Base-by-base conservation (phyloP, 306 rosid genomes). In the Astragalus membranaceus region DNA sequence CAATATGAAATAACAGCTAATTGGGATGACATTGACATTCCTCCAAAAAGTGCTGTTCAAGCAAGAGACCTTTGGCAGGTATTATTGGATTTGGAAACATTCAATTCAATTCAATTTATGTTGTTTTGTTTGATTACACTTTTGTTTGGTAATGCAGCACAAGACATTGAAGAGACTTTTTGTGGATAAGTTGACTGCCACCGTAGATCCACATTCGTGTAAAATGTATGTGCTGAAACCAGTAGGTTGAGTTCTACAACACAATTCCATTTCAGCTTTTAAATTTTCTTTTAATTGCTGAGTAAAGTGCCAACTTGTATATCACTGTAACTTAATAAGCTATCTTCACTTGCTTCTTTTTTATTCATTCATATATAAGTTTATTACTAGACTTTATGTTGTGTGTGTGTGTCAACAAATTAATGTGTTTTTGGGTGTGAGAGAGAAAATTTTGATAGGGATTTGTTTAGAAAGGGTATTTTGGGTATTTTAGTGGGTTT, bases 11-110 rank as follows among this genome's bases (percentile, higher is more conserved):
- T 83, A 4, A 87, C 91, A 7, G 97, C 89, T 9, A 29, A 74
- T 26, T 94, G 99, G 99, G 95, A 94, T 20, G 97, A 94, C 86
- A 75, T 94, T 64, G 96, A 91, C 50, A 86, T 91, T 64, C 96
- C 99, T 2, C 79, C 71, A 13, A 44, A 80, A 43, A 85, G 78
- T 43, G 72, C 73, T 50, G 92, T 86, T 51, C 32, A 81, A 85
- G 99, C 91, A 10, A 85, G 97, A 83, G 97, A 94, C 69, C 79
- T 94, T 65, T 94, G 99, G 97, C 73, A 94, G 99, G 97, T 94
- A 85, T 0, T 11, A 15, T 39, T 8, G 9, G 23, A 49, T 57
- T 11, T 4, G n/a, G n/a, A n/a, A n/a, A n/a, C n/a, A 46, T 10
- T 0, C 70, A 43, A 43, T 55, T 66, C 23, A 20, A 20, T 26